Conservation (phyloP, 2,329 filamentous ascomycete species). For the Zymoseptoria tritici region DNA sequence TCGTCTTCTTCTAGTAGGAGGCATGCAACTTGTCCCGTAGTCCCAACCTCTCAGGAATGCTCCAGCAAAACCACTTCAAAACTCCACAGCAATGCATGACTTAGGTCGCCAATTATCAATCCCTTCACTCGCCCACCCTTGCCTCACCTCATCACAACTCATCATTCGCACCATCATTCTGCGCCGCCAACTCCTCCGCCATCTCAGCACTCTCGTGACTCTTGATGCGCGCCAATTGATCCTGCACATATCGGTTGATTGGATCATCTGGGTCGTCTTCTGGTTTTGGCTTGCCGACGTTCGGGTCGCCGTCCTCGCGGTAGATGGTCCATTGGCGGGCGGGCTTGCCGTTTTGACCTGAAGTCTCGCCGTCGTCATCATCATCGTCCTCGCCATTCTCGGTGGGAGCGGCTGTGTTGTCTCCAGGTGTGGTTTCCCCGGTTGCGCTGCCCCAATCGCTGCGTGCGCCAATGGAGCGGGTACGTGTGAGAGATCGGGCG, state of each 20-base stretch:
- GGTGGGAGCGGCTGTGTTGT: constrained; percentile 25
- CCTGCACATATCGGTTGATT: constrained; percentile 72
- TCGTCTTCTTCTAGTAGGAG: too few relatives aligned
- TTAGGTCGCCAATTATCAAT: not conserved
- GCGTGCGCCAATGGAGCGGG: constrained; percentile 70
- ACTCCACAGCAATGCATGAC: not conserved
- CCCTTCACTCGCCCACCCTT: too few relatives aligned
- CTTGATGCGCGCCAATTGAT: constrained; percentile 68
- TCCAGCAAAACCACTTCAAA: too few relatives aligned
- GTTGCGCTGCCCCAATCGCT: constrained; percentile 57
- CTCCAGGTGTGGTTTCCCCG: constrained; percentile 26
- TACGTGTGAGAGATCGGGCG: constrained; percentile 25
- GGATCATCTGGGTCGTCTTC: constrained; percentile 46
- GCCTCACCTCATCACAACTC: constrained; percentile 1
- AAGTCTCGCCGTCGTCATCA: constrained; percentile 23
- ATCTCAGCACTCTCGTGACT: constrained; percentile 49
- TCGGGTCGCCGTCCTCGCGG: constrained; percentile 44
- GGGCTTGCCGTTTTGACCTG: constrained; percentile 14
- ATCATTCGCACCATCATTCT: constrained; percentile 28
- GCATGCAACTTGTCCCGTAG: too few relatives aligned
- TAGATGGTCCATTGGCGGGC: constrained; percentile 42
- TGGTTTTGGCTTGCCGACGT: constrained; percentile 20
- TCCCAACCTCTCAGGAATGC: too few relatives aligned
- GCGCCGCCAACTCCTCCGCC: constrained; percentile 57
- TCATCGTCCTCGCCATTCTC: constrained; percentile 32